A percentile compares a stretch with the other conserved stretches of the same genome.
Evolutionary conservation across 345 rosid species (phyloP).

Genomic region (Leavenworthia alabamica): DNA sequence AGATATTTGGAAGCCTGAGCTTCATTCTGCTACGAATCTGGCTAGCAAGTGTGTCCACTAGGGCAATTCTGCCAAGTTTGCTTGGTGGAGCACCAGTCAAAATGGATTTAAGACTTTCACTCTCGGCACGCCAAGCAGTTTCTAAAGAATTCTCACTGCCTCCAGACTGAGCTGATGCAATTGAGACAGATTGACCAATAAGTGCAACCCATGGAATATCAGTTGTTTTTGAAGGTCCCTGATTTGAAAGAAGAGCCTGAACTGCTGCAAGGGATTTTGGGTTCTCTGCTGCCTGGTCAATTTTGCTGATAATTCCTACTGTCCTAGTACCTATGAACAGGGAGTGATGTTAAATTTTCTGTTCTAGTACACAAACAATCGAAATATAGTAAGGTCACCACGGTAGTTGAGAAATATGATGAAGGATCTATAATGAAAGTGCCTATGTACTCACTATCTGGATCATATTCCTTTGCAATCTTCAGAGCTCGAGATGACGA

Average conservation of each 20-base stretch:
- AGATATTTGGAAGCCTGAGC: conserved; percentile 87
- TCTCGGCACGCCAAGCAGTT: conserved; percentile 98
- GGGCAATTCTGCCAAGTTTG: conserved; percentile 91
- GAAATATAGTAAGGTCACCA: conserved; percentile 10
- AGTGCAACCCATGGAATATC: conserved; percentile 98
- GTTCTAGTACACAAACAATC: not conserved
- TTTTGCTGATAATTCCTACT: conserved; percentile 85
- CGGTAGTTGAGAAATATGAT: conserved; percentile 3
- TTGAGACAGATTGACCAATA: conserved; percentile 94
- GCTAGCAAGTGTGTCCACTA: conserved; percentile 81
- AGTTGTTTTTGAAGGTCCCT: conserved; percentile 88
- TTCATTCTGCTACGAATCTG: conserved; percentile 92
- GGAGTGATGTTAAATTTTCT: not conserved
- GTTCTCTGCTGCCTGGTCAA: conserved; percentile 89
- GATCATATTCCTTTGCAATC: conserved; percentile 80
- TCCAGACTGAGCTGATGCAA: conserved; percentile 81
- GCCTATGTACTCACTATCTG: conserved; percentile 54
- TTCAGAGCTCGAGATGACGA: conserved; percentile 83
- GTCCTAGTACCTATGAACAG: conserved; percentile 75
- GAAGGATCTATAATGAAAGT: not conserved
- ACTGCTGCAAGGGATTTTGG: conserved; percentile 92
- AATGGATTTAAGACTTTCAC: conserved; percentile 74
- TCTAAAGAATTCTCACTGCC: conserved; percentile 78
- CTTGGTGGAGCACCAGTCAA: conserved; percentile 79
- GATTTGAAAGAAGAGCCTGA: conserved; percentile 83